phyloP scores from a whole-genome alignment of 345 rosid species.

The Rubroshorea leprosula region DNA sequence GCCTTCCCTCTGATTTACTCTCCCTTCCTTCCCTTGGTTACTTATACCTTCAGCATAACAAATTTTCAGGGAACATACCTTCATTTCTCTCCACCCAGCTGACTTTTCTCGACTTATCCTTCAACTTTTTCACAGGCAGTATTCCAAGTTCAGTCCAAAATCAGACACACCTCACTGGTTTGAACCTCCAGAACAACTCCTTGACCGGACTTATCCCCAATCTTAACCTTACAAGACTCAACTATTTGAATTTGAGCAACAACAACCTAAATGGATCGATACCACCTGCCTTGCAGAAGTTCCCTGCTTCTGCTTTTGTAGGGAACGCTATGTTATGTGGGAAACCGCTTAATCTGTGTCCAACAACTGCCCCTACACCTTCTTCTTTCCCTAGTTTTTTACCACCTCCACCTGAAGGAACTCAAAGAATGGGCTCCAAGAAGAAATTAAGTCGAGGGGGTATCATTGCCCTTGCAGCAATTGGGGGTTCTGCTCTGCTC shows the following conservation, averaged over 20 bases:
- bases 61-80: constrained; percentile 73
- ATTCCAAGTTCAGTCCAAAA: constrained; percentile 54
- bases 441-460: constrained; percentile 45
- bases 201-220: constrained; percentile 61
- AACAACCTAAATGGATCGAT: constrained; percentile 73
- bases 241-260: constrained; percentile 63
- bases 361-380: constrained; percentile 57
- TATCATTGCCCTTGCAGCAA: constrained; percentile 63
- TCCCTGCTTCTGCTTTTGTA: constrained; percentile 61
- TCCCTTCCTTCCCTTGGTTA: constrained; percentile 67
- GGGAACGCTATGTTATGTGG: constrained; percentile 73
- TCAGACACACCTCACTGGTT: constrained; percentile 44
- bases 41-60: constrained; percentile 69
- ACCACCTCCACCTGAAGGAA: constrained; percentile 25
- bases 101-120: constrained; percentile 63
- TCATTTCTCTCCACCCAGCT: constrained; percentile 44
- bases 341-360: constrained; percentile 54
- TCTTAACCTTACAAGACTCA: constrained; percentile 43
- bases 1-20: constrained; percentile 63
- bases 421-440: constrained; percentile 26
- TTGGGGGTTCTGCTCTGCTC: constrained; percentile 47
- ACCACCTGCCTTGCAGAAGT: constrained; percentile 57
- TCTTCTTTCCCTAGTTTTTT: constrained; percentile 4
- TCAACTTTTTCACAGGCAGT: constrained; percentile 60
- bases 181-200: constrained; percentile 66